Base-by-base conservation (phyloP, 2,329 filamentous ascomycete genomes). In the Fusarium setosum region DNA sequence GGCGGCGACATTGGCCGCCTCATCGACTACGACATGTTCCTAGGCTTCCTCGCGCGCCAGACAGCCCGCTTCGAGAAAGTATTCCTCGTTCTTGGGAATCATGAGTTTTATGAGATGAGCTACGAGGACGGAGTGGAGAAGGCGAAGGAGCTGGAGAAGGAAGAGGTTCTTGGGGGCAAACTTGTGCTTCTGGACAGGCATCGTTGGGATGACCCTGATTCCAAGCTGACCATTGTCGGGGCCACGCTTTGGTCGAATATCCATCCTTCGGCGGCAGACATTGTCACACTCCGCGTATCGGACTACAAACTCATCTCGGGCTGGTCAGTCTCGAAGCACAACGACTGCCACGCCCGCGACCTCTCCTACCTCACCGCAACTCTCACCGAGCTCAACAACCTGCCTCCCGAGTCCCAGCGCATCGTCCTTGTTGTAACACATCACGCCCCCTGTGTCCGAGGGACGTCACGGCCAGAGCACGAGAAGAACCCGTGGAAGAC, bases 231-330 rank as follows among this genome's bases (percentile, higher is more conserved):
- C 4, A 73, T 89, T 4, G 72, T 89, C 2, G 87, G 87, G 6
- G 88, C 84, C 63, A 87, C 86, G 2, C 76, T 90, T 0, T 88
- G 86, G 83, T 87, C 85, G 2, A 64, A 73, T 0, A 79, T 90
- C 6, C 77, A 82, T 0, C 62, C 76, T 0, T 73, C 79, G 6
- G 75, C 76, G 5, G 73, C 67, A 11, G 71, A 72, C 1, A 68
- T 80, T 5, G 81, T 89, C 13, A 44, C 74, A 23, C 72, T 73
- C 31, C 83, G 77, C 58, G 76, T 88, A 10, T 81, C 79, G 18
- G 87, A 90, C 70, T 89, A 87, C 51, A 75, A 80, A 23, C 79
- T 80, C 24, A 88, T 89, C n/a, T 37, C 72, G 15, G 74, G 70
- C 5, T 90, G 86, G 86, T 81, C 77, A 0, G 73, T 84, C 0